Conservation (phyloP, 73 alveolate genomes). For the Tetrahymena malaccensis region DNA sequence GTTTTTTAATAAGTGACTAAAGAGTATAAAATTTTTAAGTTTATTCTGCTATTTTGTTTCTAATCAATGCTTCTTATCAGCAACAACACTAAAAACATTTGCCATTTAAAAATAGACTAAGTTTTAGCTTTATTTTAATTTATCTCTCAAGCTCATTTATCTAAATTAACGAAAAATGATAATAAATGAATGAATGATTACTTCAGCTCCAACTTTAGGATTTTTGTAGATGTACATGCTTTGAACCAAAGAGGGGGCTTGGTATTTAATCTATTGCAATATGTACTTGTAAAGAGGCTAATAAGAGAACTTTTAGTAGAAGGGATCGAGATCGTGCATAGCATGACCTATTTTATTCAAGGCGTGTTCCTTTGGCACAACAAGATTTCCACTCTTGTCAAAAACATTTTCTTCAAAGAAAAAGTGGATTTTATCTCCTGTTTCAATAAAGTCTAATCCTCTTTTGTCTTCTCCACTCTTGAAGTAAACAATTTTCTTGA, state of each 20-base stretch:
- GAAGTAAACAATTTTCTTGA: background rate
- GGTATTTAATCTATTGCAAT: constrained; percentile 35
- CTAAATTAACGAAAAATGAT: background rate
- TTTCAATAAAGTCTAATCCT: background rate
- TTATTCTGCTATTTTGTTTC: too few species aligned
- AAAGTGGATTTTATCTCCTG: background rate
- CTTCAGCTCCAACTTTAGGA: constrained; percentile 64
- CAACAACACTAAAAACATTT: too few species aligned
- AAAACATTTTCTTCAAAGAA: background rate
- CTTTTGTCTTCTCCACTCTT: background rate
- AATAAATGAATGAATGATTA: constrained; percentile 10
- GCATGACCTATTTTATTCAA: constrained; percentile 67
- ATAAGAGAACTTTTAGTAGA: constrained; percentile 45
- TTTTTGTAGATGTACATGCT: constrained; percentile 66
- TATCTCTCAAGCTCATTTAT: too few species aligned
- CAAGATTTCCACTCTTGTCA: background rate
- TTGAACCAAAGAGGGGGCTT: constrained; percentile 42
- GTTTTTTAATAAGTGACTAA: too few species aligned
- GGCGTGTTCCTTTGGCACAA: constrained; percentile 4
- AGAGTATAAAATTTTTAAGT: too few species aligned
- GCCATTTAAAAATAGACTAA: too few species aligned
- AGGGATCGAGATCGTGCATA: constrained; percentile 66
- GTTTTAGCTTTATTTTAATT: too few species aligned
- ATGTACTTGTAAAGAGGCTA: constrained; percentile 19
- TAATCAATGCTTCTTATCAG: too few species aligned